These are phyloP conservation scores for Fusarium domesticum DNA, from an alignment of 2,329 filamentous ascomycete species.

Conservation along the genomic window DNA sequence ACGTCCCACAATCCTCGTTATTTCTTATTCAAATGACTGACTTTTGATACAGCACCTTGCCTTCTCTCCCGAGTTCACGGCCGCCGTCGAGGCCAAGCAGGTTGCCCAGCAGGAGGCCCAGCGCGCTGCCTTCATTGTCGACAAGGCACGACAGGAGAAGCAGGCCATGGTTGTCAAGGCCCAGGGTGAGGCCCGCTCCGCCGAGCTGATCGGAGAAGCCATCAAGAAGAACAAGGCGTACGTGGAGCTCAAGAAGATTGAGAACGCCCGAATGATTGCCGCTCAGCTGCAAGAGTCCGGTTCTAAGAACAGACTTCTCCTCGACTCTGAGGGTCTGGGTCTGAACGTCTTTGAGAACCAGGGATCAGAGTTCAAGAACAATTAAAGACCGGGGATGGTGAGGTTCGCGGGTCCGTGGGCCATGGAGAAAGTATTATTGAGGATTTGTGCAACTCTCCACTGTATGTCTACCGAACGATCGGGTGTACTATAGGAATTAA, in stretches of 20 bases:
- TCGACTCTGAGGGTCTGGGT: slow-evolving; percentile 87
- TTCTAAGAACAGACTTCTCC: slow-evolving; percentile 87
- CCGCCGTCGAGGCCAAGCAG: slow-evolving; percentile 71
- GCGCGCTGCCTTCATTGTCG: slow-evolving; percentile 92
- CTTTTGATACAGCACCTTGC: slow-evolving; percentile 56
- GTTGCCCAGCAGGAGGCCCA: slow-evolving; percentile 90
- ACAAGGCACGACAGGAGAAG: slow-evolving; percentile 99
- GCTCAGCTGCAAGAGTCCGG: slow-evolving; percentile 79
- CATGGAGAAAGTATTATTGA: slow-evolving; percentile 10
- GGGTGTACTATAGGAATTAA: slow-evolving; percentile 32
- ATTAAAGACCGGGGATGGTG: too few species aligned
- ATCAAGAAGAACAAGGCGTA: slow-evolving; percentile 99
- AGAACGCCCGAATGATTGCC: slow-evolving; percentile 92
- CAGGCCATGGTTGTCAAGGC: slow-evolving; percentile 98
- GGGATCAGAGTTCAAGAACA: slow-evolving; percentile 45
- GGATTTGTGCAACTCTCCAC: slow-evolving; percentile 42
- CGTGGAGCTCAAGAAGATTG: slow-evolving; percentile 95
- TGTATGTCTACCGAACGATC: slow-evolving; percentile 39
- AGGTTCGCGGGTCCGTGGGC: too few species aligned
- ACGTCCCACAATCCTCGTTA: slow-evolving; percentile 34
- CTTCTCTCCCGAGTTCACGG: slow-evolving; percentile 72
- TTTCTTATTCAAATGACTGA: not conserved
- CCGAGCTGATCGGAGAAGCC: slow-evolving; percentile 95
- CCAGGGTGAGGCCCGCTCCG: slow-evolving; percentile 97
- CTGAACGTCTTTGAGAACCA: slow-evolving; percentile 72